Evolutionary conservation across 352 stramenopile species (phyloP).

Genomic region (Globisporangium paddicum): DNA sequence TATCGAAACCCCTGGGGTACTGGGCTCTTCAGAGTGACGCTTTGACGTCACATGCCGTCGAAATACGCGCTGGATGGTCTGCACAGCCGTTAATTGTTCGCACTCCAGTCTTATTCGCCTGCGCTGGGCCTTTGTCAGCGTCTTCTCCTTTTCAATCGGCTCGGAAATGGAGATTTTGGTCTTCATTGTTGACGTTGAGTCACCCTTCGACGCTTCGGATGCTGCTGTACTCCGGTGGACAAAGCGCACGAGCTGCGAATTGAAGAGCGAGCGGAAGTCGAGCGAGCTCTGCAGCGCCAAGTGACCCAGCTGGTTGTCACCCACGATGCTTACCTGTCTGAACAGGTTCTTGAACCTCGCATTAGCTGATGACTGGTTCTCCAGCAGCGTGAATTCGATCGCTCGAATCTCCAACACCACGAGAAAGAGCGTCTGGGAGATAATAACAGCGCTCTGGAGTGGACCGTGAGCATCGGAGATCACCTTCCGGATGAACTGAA

Average conservation of each 20-base stretch:
- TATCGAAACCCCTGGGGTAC: neutral
- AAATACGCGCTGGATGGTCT: conserved; percentile 19
- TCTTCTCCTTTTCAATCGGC: conserved; percentile 11
- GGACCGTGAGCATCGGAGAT: neutral
- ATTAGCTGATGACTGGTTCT: neutral
- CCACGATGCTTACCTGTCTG: conserved; percentile 47
- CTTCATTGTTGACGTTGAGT: neutral
- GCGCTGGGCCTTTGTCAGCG: conserved; percentile 1
- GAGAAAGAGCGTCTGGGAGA: conserved; percentile 34
- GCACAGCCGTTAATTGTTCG: neutral
- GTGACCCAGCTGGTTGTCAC: conserved; percentile 54
- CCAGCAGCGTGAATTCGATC: conserved; percentile 51
- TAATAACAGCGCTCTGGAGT: neutral
- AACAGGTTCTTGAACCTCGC: conserved; percentile 41
- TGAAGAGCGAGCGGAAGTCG: conserved; percentile 49
- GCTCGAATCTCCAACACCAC: conserved; percentile 43
- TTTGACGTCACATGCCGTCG: conserved; percentile 1
- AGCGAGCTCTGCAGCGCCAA: conserved; percentile 46
- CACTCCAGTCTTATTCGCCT: conserved; percentile 5
- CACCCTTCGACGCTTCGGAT: neutral
- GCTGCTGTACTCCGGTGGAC: conserved; percentile 8
- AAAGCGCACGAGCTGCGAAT: conserved; percentile 28
- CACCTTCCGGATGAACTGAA: conserved; percentile 11
- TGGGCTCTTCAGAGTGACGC: neutral
- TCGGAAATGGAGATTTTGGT: neutral